Conservation (phyloP, 495 filamentous ascomycete genomes). For the Evansstolkia leycettana region DNA sequence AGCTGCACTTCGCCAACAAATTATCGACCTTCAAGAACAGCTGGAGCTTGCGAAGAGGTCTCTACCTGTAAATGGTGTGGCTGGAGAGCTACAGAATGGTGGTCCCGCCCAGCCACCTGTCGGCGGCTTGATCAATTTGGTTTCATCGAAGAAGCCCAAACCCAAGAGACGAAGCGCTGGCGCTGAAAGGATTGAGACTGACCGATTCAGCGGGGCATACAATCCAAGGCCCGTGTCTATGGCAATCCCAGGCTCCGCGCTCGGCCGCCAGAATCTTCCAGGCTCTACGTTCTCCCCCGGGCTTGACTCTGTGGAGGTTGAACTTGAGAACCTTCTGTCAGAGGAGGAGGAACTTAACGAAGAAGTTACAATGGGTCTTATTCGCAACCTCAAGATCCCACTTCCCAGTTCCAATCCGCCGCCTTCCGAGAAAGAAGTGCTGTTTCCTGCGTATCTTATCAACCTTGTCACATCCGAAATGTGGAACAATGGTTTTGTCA, state of each 20-base stretch:
- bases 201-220: constrained; percentile 81
- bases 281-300: constrained; percentile 64
- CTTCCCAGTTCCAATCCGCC: constrained; percentile 69
- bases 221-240: constrained; percentile 94
- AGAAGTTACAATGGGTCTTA: constrained; percentile 89
- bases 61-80: constrained; percentile 37
- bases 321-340: constrained; percentile 84
- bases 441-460: constrained; percentile 97
- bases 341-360: constrained; percentile 94
- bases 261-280: constrained; percentile 51
- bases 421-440: constrained; percentile 92
- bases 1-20: constrained; percentile 67
- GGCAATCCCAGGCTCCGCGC: constrained; percentile 55
- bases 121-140: constrained; percentile 85
- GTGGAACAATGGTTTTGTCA: constrained; percentile 99
- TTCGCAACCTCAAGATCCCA: constrained; percentile 92
- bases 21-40: constrained; percentile 83
- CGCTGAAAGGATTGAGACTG: constrained; percentile 67
- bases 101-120: constrained; percentile 38
- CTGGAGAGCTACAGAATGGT: constrained; percentile 64
- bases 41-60: constrained; percentile 73
- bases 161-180: constrained; percentile 92
- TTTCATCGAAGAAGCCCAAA: constrained; percentile 95
- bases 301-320: constrained; percentile 78
- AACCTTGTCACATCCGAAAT: constrained; percentile 99